phyloP scores from a whole-genome alignment of 2,329 filamentous ascomycete species.

The Ceratocystis albifundus region DNA sequence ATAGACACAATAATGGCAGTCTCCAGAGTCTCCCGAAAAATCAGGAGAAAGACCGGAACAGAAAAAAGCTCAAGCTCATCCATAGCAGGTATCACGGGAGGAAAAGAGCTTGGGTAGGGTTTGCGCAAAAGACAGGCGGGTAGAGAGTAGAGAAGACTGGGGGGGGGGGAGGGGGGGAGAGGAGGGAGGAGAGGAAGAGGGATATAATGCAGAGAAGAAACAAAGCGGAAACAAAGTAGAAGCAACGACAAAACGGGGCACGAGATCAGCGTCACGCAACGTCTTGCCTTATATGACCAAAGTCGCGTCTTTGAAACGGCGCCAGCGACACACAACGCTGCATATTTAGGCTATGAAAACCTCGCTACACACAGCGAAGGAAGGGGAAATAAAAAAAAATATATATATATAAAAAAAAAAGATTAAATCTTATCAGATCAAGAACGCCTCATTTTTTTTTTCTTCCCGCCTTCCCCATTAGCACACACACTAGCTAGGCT shows the following conservation, averaged over 20 bases:
- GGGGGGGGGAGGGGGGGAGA: not conserved
- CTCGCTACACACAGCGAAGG: not conserved
- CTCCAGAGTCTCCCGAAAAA: conserved; percentile 77
- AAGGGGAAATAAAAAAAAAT: too few relatives aligned
- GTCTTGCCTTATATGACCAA: too few relatives aligned
- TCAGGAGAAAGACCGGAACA: conserved; percentile 77
- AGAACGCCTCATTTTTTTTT: conserved; percentile 14
- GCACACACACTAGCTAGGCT: not conserved
- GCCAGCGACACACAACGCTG: too few relatives aligned
- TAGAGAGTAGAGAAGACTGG: not conserved
- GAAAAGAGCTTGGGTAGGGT: too few relatives aligned
- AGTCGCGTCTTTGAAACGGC: too few relatives aligned
- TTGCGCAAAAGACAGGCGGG: not conserved
- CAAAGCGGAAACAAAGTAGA: too few relatives aligned
- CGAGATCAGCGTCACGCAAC: too few relatives aligned
- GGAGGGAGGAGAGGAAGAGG: not conserved
- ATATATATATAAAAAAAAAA: too few relatives aligned
- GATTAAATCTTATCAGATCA: conserved; percentile 22
- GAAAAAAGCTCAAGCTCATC: conserved; percentile 62
- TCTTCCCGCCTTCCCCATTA: not conserved
- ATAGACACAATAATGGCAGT: conserved; percentile 77
- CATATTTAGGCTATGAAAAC: not conserved
- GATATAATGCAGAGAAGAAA: not conserved
- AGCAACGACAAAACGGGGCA: too few relatives aligned
- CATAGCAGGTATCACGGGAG: conserved; percentile 17